Conservation (phyloP, 768 basidiomycete genomes). For the Tricholoma saponaceum region DNA sequence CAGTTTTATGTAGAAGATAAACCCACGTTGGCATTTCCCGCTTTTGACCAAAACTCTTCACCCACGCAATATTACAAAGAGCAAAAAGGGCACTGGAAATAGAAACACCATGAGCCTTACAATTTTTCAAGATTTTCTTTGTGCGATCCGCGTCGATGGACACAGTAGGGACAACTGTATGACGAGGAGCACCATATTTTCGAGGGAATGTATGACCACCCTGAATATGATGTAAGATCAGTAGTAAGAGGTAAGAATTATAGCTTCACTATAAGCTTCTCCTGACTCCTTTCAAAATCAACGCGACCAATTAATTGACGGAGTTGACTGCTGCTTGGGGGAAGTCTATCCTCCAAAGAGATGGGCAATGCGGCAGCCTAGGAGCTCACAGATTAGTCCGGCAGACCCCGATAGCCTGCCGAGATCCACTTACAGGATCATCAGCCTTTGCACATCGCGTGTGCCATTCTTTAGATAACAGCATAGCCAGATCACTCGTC, state of each 20-base stretch:
- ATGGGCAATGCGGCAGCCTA: conserved; percentile 24
- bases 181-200: conserved; percentile 36
- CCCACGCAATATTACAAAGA: conserved; percentile 73
- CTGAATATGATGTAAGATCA: conserved; percentile 24
- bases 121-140: conserved; percentile 58
- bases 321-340: conserved; percentile 31
- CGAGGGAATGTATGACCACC: conserved; percentile 75
- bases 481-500: conserved; percentile 21
- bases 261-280: conserved; percentile 48
- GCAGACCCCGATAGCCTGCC: background rate
- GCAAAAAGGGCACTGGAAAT: conserved; percentile 76
- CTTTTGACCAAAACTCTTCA: conserved; percentile 39
- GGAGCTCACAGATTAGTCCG: background rate
- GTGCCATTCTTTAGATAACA: conserved; percentile 32
- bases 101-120: conserved; percentile 69
- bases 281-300: conserved; percentile 53
- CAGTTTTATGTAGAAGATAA: background rate
- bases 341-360: conserved; percentile 49
- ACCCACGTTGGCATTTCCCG: conserved; percentile 51
- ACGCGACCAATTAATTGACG: conserved; percentile 43
- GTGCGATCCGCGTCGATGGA: conserved; percentile 55
- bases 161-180: conserved; percentile 68
- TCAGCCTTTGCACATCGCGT: conserved; percentile 18
- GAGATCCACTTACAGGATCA: conserved; percentile 12
- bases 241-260: conserved; percentile 1